These are phyloP conservation scores for Picea engelmannii DNA, from an alignment of 83 land plant species.

Conservation along the genomic window DNA sequence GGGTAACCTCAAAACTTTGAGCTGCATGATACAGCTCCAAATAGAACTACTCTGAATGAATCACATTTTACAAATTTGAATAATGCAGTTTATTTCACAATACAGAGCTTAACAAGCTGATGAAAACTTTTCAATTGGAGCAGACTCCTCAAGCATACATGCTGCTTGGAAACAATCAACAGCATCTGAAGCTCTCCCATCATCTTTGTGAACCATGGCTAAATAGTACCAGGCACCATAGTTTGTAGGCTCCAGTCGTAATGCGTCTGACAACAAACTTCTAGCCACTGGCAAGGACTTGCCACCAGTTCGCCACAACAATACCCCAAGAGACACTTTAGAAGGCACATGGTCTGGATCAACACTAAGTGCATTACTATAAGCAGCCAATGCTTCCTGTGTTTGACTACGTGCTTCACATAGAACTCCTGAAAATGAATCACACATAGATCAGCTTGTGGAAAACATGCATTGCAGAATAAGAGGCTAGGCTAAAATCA, in stretches of 20 bases:
- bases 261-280: slow-evolving; percentile 79
- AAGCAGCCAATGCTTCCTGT: no score
- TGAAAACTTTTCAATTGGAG: slow-evolving; percentile 69
- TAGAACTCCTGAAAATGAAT: no score
- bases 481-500: no score
- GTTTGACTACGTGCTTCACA: no score
- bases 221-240: slow-evolving; percentile 79
- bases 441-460: no score
- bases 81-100: background rate
- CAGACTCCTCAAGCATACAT: slow-evolving; percentile 67
- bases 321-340: no score
- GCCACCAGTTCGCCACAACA: slow-evolving; percentile 19
- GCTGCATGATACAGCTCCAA: background rate
- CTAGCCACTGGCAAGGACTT: slow-evolving; percentile 69
- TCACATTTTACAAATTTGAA: slow-evolving; percentile 9
- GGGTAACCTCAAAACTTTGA: no score
- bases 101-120: background rate
- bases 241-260: slow-evolving; percentile 81
- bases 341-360: no score
- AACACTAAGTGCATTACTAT: no score
- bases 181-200: slow-evolving; percentile 51
- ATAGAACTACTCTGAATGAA: background rate
- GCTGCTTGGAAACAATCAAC: slow-evolving; percentile 70
- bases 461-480: no score
- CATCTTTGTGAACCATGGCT: slow-evolving; percentile 69